phyloP scores from a whole-genome alignment of 2,329 filamentous ascomycete genomes.

The Hypoxylon sp. region DNA sequence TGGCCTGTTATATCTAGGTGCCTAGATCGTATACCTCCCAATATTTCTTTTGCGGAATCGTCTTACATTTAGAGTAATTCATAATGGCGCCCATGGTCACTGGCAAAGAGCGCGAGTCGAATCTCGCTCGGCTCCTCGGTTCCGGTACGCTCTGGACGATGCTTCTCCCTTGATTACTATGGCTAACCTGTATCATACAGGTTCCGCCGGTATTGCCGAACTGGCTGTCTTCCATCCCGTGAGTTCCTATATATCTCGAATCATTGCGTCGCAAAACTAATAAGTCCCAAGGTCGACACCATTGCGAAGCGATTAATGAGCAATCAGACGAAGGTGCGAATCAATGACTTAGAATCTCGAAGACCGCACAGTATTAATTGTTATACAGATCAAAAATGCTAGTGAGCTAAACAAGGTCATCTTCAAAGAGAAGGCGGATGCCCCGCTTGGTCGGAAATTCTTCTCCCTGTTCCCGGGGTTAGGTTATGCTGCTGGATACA shows the following conservation, averaged over 20 bases:
- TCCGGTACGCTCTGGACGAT: constrained; percentile 75
- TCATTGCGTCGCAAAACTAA: constrained; percentile 46
- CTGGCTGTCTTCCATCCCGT: constrained; percentile 80
- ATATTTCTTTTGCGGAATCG: constrained; percentile 1
- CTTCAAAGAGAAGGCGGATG: constrained; percentile 89
- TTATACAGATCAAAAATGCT: constrained; percentile 43
- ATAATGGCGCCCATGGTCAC: constrained; percentile 72
- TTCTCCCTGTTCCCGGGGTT: constrained; percentile 96
- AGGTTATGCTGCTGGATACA: constrained; percentile 97
- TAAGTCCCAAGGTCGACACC: constrained; percentile 82
- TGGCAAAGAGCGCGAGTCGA: constrained; percentile 83
- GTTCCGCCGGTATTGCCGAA: constrained; percentile 73
- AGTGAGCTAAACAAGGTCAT: constrained; percentile 88
- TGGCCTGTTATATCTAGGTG: constrained; percentile 10
- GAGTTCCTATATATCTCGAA: constrained; percentile 49
- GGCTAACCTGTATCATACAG: constrained; percentile 58
- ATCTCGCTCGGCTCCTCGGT: constrained; percentile 87
- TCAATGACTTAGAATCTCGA: background rate
- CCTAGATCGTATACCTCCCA: constrained; percentile 4
- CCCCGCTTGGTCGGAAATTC: constrained; percentile 81
- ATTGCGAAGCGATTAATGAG: constrained; percentile 99
- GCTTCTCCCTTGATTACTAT: background rate
- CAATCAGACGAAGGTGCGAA: constrained; percentile 82
- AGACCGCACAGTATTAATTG: constrained; percentile 27
- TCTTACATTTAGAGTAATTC: constrained; percentile 27